Evolutionary conservation across 179 eudicot species (phyloP), one percentile per base, ranked within the genome.

Genomic region (Silene noctiflora): DNA sequence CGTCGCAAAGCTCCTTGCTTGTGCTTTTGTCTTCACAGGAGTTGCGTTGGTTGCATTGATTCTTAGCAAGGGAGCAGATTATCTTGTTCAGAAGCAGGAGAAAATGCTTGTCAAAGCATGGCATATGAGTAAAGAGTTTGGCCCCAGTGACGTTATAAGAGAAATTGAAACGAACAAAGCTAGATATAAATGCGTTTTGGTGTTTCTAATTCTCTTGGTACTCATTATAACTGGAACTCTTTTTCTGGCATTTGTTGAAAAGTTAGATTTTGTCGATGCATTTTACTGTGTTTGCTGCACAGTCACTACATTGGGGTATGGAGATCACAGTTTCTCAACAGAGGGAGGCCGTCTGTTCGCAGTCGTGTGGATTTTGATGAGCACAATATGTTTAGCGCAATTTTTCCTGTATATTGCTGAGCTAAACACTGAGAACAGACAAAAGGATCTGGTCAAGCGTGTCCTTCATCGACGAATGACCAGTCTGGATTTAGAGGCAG

Each of bases 221-320:
- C 85, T 78, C 31, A 64, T 88, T 21, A 13, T 81, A 31, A 20
- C 56, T 62, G 96, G 98, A 29, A 86, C 86, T 1, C 2, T 80
- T 7, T 86, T 92, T 70, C 80, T 92, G 21, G 61, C 44, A 39
- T 51, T 48, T 44, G 83, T 82, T 60, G 97, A 92, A 77, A 77
- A 77, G 44, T 65, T 86, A 81, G 77, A 80, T 12, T 21, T 85
- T 7, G 53, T 89, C 27, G 91, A 91, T 81, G 89, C 97, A 0
- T 88, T 92, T 61, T 92, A 90, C 80, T 89, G 97, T 79, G 97
- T 93, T 70, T 91, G 94, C 73, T 85, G 87, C 31, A 92, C 97
- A 0, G 81, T 92, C 55, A 87, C 96, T 9, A 87, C 97, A 42
- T 79, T 92, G 77, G 96, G 97, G 6, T 92, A 91, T 79, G 96